phyloP scores from a whole-genome alignment of 2,329 filamentous ascomycete genomes.

The Ceratocystis ficicola region DNA sequence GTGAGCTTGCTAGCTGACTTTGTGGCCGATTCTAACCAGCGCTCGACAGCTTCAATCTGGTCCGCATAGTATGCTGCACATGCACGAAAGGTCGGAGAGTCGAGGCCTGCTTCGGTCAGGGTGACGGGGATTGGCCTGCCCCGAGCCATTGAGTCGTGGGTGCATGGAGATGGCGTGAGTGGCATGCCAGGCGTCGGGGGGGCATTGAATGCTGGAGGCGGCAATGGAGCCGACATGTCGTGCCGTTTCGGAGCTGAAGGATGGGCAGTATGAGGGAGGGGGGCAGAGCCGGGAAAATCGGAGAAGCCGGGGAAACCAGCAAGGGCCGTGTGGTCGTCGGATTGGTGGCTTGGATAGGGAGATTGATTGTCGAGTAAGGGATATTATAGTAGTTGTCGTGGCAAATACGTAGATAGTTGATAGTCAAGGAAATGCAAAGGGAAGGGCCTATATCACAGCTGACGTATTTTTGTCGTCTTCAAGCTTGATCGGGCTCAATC shows the following conservation, averaged over 20 bases:
- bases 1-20: conserved; percentile 43
- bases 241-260: too few relatives aligned
- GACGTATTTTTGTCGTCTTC: too few relatives aligned
- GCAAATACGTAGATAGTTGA: too few relatives aligned
- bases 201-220: neutral
- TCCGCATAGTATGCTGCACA: conserved; percentile 77
- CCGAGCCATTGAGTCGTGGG: conserved; percentile 20
- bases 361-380: too few relatives aligned
- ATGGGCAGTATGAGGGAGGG: neutral
- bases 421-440: too few relatives aligned
- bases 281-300: neutral
- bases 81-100: conserved; percentile 90
- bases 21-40: conserved; percentile 65
- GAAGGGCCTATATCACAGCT: too few relatives aligned
- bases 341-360: too few relatives aligned
- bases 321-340: too few relatives aligned
- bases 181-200: neutral
- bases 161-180: neutral
- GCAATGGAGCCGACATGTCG: neutral
- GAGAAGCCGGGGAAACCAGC: too few relatives aligned
- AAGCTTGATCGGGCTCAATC: too few relatives aligned
- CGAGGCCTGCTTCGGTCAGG: conserved; percentile 87
- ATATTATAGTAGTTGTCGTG: too few relatives aligned
- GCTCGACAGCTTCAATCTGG: conserved; percentile 80
- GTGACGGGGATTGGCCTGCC: conserved; percentile 56